Conservation (phyloP, 2,329 filamentous ascomycete genomes). For the Fusarium phyllophilum region DNA sequence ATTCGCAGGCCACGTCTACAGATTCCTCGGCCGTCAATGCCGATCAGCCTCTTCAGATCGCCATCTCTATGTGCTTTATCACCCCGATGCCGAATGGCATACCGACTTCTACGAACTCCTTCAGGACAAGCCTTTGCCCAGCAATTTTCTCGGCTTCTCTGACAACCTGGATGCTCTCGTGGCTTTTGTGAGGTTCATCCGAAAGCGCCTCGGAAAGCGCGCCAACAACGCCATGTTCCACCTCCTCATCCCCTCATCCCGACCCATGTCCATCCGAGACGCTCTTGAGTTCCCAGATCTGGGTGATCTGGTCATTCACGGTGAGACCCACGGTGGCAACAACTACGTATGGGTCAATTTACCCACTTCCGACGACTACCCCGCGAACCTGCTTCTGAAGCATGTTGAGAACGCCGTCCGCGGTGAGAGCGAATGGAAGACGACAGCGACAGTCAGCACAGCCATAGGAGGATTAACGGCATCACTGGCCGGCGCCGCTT, state of each 20-base stretch:
- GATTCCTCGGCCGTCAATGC: constrained; percentile 23
- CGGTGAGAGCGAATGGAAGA: constrained; percentile 30
- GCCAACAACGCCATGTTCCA: constrained; percentile 30
- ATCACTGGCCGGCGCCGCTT: constrained; percentile 23
- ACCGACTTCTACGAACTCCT: constrained; percentile 23
- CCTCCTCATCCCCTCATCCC: constrained; percentile 26
- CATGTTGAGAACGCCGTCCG: constrained; percentile 26
- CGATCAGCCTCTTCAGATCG: constrained; percentile 21
- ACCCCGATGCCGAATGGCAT: constrained; percentile 29
- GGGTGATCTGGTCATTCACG: constrained; percentile 20
- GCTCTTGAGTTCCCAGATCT: constrained; percentile 31
- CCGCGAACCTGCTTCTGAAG: constrained; percentile 12
- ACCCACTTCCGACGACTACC: constrained; percentile 20
- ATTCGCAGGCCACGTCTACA: constrained; percentile 25
- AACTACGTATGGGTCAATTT: constrained; percentile 35
- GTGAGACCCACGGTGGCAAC: constrained; percentile 22
- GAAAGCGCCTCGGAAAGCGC: constrained; percentile 27
- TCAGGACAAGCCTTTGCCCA: constrained; percentile 26
- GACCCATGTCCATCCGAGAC: constrained; percentile 24
- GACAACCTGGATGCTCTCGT: constrained; percentile 32
- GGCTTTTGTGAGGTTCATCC: constrained; percentile 22
- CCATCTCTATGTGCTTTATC: constrained; percentile 31
- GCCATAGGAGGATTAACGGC: constrained; percentile 24
- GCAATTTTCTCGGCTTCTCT: constrained; percentile 31
- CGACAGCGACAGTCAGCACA: constrained; percentile 27